Evolutionary conservation across 495 filamentous ascomycete species (phyloP), one percentile per base, ranked within the genome.

Genomic region (Penicillium atrosanguineum): DNA sequence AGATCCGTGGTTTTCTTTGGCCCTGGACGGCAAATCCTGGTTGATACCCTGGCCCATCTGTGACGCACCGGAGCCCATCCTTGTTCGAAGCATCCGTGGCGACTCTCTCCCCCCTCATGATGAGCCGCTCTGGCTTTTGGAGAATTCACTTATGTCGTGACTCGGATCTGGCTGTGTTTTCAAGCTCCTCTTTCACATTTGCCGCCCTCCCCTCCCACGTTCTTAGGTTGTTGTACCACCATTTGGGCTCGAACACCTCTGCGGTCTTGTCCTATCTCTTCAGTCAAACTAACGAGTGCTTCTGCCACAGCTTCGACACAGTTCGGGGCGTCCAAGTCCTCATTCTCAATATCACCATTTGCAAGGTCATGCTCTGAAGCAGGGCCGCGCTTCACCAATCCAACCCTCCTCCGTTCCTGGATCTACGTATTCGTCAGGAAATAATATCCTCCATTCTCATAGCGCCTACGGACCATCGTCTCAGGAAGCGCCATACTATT

Each of bases 401-500:
- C 55, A 65, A 2, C 53, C 70, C 14, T 69, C 71, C 45, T 73
- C 72, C 53, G 76, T 83, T 53, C 77, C 86, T 55, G 65, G 79
- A 14, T 73, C 71, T 42, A 74, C 83, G 44, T 91, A 88, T 70
- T 72, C 78, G 34, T 76, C 84, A 12, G 28, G 64, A 26, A 73
- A 74, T 68, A 64, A 69, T 21, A 54, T 75, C 44, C 67, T 75
- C 53, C 77, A 75, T 41, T 70, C 70, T 54, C 75, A 73, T 48
- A 68, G 71, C 53, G 70, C 61, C 42, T 88, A 88, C 70, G 81
- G 77, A 46, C 79, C 78, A 54, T 78, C 83, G 54, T 58, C 80
- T 41, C 86, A 86, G 70, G 89, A 92, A 42, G 61, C 73, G 70
- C 56, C 78, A n/a, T 91, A 90, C 68, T 93, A 89, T 76, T 66